Conservation (phyloP, 2,329 filamentous ascomycete genomes). For the Thelonectria discophora region DNA sequence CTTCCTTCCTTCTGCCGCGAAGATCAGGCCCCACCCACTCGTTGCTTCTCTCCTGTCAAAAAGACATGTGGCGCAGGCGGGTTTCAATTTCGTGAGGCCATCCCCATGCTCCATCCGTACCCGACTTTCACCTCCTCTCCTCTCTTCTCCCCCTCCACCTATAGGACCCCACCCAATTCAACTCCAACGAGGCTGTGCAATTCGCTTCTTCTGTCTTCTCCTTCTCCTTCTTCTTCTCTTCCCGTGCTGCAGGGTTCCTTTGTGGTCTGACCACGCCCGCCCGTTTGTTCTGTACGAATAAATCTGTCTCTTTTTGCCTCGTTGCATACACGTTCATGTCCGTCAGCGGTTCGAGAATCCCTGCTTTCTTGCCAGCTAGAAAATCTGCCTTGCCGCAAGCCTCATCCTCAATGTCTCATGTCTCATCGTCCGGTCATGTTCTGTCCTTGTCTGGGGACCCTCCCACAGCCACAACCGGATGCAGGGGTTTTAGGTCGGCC, state of each 20-base stretch:
- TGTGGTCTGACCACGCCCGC: slow-evolving; percentile 17
- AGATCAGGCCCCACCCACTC: slow-evolving; percentile 16
- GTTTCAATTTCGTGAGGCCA: neutral
- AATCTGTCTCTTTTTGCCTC: neutral
- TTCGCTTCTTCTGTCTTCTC: neutral
- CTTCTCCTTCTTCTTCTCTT: neutral
- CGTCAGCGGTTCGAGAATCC: neutral
- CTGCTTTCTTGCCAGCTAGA: neutral
- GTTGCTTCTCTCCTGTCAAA: neutral
- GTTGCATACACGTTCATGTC: slow-evolving; percentile 3
- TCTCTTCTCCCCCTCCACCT: neutral
- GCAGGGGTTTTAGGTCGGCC: neutral
- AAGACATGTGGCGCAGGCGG: too few species aligned
- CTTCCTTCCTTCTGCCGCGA: neutral
- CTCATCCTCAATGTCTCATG: slow-evolving; percentile 2
- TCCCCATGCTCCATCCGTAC: neutral
- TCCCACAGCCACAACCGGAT: slow-evolving; percentile 11
- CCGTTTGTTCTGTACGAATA: too few species aligned
- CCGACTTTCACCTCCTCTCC: neutral
- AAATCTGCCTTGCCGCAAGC: slow-evolving; percentile 17
- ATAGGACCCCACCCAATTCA: neutral
- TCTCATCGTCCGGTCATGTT: neutral
- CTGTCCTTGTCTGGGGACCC: neutral
- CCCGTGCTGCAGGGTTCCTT: slow-evolving; percentile 12
- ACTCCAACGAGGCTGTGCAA: slow-evolving; percentile 21